Evolutionary conservation across 768 basidiomycete genomes (phyloP).

Genomic region (Sarcomyxa edulis): DNA sequence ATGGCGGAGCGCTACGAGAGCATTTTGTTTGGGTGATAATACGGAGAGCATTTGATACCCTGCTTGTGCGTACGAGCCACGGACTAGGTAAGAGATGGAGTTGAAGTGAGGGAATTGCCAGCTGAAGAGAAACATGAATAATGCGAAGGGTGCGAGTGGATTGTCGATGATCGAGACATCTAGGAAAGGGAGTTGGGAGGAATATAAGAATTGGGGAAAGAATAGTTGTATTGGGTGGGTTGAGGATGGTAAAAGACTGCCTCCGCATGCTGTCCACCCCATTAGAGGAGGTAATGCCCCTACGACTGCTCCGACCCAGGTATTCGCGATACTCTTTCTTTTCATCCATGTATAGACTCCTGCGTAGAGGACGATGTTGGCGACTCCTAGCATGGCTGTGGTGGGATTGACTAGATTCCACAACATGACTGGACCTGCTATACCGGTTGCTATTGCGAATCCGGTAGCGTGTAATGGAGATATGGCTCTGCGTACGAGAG

Average conservation of each 20-base stretch:
- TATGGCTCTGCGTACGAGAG: conserved; percentile 82
- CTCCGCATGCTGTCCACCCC: conserved; percentile 97
- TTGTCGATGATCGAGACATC: conserved; percentile 63
- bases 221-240: conserved; percentile 54
- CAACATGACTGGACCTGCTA: conserved; percentile 73
- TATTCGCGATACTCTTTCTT: conserved; percentile 75
- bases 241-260: conserved; percentile 61
- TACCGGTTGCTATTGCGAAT: conserved; percentile 74
- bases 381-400: conserved; percentile 76
- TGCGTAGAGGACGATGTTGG: conserved; percentile 87
- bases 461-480: conserved; percentile 77
- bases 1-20: conserved; percentile 83
- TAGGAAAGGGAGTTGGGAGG: conserved; percentile 22
- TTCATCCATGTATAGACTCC: conserved; percentile 93
- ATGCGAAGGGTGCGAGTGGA: conserved; percentile 71
- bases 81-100: conserved; percentile 80
- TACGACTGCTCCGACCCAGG: conserved; percentile 92
- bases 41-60: conserved; percentile 93
- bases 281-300: conserved; percentile 92
- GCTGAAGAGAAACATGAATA: conserved; percentile 84
- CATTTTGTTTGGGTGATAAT: conserved; percentile 70
- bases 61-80: conserved; percentile 85
- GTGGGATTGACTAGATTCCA: conserved; percentile 82
- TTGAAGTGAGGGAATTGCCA: conserved; percentile 99
- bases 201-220: conserved; percentile 55